Evolutionary conservation across 768 basidiomycete species (phyloP).

Genomic region (Collybia sp.): DNA sequence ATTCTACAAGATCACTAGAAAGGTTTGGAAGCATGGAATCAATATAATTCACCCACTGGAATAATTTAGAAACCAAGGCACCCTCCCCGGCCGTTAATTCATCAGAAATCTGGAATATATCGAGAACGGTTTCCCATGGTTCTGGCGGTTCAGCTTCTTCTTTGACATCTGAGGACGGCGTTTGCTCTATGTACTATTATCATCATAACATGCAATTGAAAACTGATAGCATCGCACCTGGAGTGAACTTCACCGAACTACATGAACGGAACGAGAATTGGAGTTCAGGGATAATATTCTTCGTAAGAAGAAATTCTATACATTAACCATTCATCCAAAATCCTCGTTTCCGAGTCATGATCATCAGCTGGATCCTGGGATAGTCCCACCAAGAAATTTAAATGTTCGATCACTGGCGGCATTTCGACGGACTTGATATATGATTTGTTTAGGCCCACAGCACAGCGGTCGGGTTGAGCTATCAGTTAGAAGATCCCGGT

Average conservation of each 20-base stretch:
- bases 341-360: slow-evolving; percentile 15
- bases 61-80: slow-evolving; percentile 11
- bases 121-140: slow-evolving; percentile 26
- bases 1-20: too few relatives aligned
- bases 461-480: too few relatives aligned
- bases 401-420: slow-evolving; percentile 14
- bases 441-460: too few relatives aligned
- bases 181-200: too few relatives aligned
- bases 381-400: slow-evolving; percentile 22
- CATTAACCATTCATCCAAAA: slow-evolving; percentile 25
- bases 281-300: too few relatives aligned
- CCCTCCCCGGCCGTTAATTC: not conserved
- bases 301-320: slow-evolving; percentile 9
- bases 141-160: slow-evolving; percentile 9
- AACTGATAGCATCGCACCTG: not conserved
- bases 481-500: too few relatives aligned
- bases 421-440: slow-evolving; percentile 3
- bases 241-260: too few relatives aligned
- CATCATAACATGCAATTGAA: slow-evolving; percentile 1
- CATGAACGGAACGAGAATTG: too few relatives aligned
- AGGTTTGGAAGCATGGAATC: too few relatives aligned
- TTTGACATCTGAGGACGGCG: not conserved
- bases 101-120: slow-evolving; percentile 16
- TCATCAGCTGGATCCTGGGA: slow-evolving; percentile 15
- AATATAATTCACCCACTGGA: slow-evolving; percentile 17